Conservation (phyloP, 2,329 filamentous ascomycete species). For the Biscogniauxia marginata region DNA sequence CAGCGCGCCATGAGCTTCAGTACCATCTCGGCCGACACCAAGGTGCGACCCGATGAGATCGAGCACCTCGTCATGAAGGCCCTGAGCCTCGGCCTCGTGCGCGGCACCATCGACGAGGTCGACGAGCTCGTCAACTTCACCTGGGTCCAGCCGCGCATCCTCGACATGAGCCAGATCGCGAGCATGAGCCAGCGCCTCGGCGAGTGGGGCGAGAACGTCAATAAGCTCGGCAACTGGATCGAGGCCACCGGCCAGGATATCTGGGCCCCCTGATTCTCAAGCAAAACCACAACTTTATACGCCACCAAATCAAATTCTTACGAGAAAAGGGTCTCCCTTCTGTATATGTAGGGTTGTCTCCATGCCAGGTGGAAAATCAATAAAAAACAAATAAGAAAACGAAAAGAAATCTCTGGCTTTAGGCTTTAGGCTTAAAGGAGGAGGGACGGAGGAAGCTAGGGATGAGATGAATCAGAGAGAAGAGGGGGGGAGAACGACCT, state of each 20-base stretch:
- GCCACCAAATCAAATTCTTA: neutral
- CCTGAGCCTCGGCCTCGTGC: conserved; percentile 84
- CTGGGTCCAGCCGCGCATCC: conserved; percentile 98
- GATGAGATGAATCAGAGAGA: neutral
- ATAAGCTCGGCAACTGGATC: conserved; percentile 95
- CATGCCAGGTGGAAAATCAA: neutral
- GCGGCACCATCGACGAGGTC: conserved; percentile 94
- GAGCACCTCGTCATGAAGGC: conserved; percentile 99
- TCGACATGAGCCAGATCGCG: conserved; percentile 93
- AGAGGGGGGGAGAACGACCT: neutral
- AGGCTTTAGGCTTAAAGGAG: neutral
- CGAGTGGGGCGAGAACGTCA: conserved; percentile 96
- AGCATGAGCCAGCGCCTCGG: conserved; percentile 84
- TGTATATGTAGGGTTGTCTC: neutral
- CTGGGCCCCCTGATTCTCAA: conserved; percentile 67
- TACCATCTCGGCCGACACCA: conserved; percentile 87
- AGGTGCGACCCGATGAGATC: conserved; percentile 86
- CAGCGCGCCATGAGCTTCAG: conserved; percentile 91
- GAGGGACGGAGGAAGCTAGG: neutral
- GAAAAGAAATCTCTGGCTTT: no score
- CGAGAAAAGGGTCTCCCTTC: neutral
- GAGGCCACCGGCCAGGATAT: conserved; percentile 92
- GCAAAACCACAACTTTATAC: neutral
- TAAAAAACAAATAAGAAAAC: no score
- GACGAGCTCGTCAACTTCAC: conserved; percentile 91